Conservation (phyloP, 75 land plant species). For the Azolla pinnata region DNA sequence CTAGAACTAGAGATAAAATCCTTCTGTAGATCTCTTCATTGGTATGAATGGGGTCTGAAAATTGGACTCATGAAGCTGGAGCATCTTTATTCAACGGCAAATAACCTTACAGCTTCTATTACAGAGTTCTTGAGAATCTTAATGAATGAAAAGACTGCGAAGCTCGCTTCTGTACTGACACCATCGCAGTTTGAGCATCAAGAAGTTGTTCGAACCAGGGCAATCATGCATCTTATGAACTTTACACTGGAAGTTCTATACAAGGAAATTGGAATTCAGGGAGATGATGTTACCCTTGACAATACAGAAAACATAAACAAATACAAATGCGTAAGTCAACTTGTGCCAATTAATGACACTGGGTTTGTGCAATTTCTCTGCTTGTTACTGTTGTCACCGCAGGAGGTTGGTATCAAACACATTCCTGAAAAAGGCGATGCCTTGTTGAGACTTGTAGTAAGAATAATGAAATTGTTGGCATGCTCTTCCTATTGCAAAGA, state of each 20-base stretch:
- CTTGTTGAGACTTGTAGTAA: slow-evolving; percentile 19
- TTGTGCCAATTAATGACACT: slow-evolving; percentile 11
- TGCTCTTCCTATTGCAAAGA: slow-evolving; percentile 8
- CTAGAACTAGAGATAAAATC: slow-evolving; percentile 18
- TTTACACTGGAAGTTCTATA: slow-evolving; percentile 20
- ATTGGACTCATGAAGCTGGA: slow-evolving; percentile 10
- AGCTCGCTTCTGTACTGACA: slow-evolving; percentile 8
- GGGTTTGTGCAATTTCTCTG: slow-evolving; percentile 20
- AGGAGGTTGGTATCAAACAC: slow-evolving; percentile 12
- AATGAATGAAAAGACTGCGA: slow-evolving; percentile 4
- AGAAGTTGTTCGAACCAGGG: slow-evolving; percentile 9
- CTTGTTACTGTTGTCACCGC: slow-evolving; percentile 19
- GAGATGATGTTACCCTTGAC: neutral
- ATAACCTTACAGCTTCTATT: neutral
- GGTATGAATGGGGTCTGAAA: slow-evolving; percentile 38
- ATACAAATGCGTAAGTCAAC: neutral
- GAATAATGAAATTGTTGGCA: slow-evolving; percentile 15
- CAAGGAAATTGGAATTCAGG: slow-evolving; percentile 13
- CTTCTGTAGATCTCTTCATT: slow-evolving; percentile 19
- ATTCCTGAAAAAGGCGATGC: slow-evolving; percentile 14
- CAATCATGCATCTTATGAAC: slow-evolving; percentile 14
- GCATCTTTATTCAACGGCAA: neutral
- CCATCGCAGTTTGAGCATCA: slow-evolving; percentile 15
- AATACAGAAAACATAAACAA: neutral
- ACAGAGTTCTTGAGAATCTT: slow-evolving; percentile 7